phyloP scores from a whole-genome alignment of 495 filamentous ascomycete genomes.

The Penicillium cosmopolitanum region DNA sequence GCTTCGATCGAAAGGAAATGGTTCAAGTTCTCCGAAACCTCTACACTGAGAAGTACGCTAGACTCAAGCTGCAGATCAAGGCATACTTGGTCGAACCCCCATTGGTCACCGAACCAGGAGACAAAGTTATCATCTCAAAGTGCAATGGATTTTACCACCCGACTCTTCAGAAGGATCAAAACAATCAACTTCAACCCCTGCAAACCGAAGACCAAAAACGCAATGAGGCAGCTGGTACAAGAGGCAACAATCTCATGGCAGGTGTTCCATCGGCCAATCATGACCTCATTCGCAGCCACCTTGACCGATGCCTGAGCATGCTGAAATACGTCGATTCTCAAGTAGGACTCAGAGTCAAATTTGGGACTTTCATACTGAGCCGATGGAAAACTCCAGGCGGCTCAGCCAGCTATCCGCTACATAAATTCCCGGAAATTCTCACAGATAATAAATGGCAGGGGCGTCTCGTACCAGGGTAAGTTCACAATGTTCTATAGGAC shows the following conservation, averaged over 20 bases:
- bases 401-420: constrained; percentile 37
- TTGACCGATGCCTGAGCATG: constrained; percentile 34
- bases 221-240: not conserved
- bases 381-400: constrained; percentile 41
- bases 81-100: constrained; percentile 48
- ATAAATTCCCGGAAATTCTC: constrained; percentile 55
- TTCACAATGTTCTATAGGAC: not conserved
- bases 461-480: constrained; percentile 44
- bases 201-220: not conserved
- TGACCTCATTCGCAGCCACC: constrained; percentile 25
- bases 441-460: constrained; percentile 40
- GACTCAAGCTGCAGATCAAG: constrained; percentile 32
- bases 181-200: too few species aligned
- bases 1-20: constrained; percentile 33
- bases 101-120: not conserved
- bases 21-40: constrained; percentile 38
- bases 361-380: constrained; percentile 57
- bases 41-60: constrained; percentile 39
- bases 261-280: not conserved
- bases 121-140: not conserved
- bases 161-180: not conserved
- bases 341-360: constrained; percentile 58
- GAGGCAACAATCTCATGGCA: not conserved
- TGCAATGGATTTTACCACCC: not conserved
- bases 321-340: constrained; percentile 41